Conservation (phyloP, 495 filamentous ascomycete species). For the Penicillium roqueforti region DNA sequence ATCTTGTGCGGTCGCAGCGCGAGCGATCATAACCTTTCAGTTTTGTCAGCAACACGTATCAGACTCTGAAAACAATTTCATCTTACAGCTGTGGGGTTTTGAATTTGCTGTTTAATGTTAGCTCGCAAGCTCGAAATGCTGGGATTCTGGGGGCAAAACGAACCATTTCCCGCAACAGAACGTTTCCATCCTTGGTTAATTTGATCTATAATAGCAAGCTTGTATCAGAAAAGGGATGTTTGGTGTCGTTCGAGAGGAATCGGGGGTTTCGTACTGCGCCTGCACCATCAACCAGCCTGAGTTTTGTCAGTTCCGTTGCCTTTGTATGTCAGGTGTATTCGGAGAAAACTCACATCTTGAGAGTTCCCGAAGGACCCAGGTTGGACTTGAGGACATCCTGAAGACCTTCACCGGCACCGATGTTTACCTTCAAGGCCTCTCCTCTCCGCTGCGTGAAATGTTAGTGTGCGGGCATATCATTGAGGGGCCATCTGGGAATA, state of each 20-base stretch:
- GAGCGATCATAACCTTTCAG: slow-evolving; percentile 88
- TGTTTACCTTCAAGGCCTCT: slow-evolving; percentile 94
- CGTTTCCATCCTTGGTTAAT: slow-evolving; percentile 97
- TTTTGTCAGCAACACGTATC: slow-evolving; percentile 24
- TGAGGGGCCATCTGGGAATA: slow-evolving; percentile 23
- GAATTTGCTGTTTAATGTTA: slow-evolving; percentile 59
- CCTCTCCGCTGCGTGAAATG: slow-evolving; percentile 69
- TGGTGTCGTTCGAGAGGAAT: slow-evolving; percentile 9
- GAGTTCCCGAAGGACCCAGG: slow-evolving; percentile 84
- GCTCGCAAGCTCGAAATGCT: slow-evolving; percentile 13
- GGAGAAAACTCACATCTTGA: slow-evolving; percentile 75
- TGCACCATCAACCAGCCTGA: slow-evolving; percentile 89
- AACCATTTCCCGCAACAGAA: slow-evolving; percentile 94
- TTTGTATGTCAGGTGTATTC: not conserved
- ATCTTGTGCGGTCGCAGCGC: slow-evolving; percentile 95
- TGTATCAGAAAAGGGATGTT: slow-evolving; percentile 13
- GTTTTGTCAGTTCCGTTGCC: slow-evolving; percentile 29
- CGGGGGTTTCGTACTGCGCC: slow-evolving; percentile 64
- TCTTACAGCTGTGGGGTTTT: slow-evolving; percentile 80
- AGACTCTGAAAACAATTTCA: slow-evolving; percentile 11
- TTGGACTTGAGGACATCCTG: slow-evolving; percentile 97
- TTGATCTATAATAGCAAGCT: slow-evolving; percentile 66
- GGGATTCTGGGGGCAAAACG: slow-evolving; percentile 19
- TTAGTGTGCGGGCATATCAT: slow-evolving; percentile 36
- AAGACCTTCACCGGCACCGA: slow-evolving; percentile 89